phyloP scores from a whole-genome alignment of 768 basidiomycete species.

The Pleurotus sapidus region DNA sequence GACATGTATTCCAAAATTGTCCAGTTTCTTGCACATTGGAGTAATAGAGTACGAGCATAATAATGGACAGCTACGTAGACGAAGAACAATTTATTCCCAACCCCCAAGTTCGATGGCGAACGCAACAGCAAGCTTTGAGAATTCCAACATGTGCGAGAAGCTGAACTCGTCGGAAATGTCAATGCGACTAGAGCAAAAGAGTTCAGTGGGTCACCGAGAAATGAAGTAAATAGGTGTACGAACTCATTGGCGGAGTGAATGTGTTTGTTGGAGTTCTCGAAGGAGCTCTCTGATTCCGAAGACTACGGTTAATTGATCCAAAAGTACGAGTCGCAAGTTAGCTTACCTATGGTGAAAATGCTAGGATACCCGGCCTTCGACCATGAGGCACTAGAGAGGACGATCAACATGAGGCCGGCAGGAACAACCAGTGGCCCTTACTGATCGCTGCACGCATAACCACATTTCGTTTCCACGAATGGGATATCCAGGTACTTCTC shows the following conservation, averaged over 20 bases:
- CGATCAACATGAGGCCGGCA: slow-evolving; percentile 25
- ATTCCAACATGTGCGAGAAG: slow-evolving; percentile 87
- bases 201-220: slow-evolving; percentile 10
- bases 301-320: slow-evolving; percentile 13
- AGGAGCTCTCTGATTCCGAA: slow-evolving; percentile 52
- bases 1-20: too few relatives aligned
- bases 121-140: slow-evolving; percentile 80
- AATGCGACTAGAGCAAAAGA: slow-evolving; percentile 53
- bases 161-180: slow-evolving; percentile 88
- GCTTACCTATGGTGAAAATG: slow-evolving; percentile 77
- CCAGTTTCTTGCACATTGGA: not conserved
- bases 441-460: slow-evolving; percentile 95
- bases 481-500: slow-evolving; percentile 82
- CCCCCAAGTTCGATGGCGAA: slow-evolving; percentile 76
- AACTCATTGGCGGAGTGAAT: slow-evolving; percentile 85
- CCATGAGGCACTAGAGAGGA: slow-evolving; percentile 65
- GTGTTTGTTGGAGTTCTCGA: slow-evolving; percentile 76
- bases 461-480: slow-evolving; percentile 83
- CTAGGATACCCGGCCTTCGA: slow-evolving; percentile 81
- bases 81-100: slow-evolving; percentile 19
- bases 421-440: slow-evolving; percentile 34
- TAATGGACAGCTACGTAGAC: slow-evolving; percentile 1
- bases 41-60: slow-evolving; percentile 5
- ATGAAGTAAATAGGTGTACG: slow-evolving; percentile 25
- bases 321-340: slow-evolving; percentile 11